Evolutionary conservation across 1,284 basidiomycete genomes (phyloP).

Genomic region (Marasmius sp.): DNA sequence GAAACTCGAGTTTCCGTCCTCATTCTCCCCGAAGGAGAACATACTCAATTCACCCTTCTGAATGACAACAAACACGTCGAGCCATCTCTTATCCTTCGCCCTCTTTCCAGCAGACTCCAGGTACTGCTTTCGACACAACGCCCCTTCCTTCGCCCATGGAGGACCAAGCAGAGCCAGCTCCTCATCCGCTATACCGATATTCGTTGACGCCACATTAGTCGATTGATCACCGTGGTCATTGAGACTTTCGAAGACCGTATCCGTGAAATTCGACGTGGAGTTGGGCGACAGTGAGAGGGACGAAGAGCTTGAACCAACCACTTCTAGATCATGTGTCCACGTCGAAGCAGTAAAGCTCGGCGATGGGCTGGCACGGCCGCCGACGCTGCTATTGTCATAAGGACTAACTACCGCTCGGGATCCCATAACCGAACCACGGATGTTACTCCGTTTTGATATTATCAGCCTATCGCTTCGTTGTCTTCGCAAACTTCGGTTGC

Average conservation of each 20-base stretch:
- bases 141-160: conserved; percentile 98
- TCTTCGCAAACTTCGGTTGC: conserved; percentile 68
- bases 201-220: conserved; percentile 58
- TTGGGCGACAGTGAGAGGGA: conserved; percentile 84
- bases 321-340: conserved; percentile 53
- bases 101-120: conserved; percentile 85
- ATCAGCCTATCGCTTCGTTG: conserved; percentile 63
- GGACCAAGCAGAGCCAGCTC: conserved; percentile 92
- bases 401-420: conserved; percentile 60
- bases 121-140: conserved; percentile 91
- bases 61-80: conserved; percentile 94
- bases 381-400: conserved; percentile 78
- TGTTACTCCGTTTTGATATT: conserved; percentile 86
- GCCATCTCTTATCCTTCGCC: conserved; percentile 85
- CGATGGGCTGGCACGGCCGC: conserved; percentile 85
- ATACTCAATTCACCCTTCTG: conserved; percentile 91
- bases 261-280: conserved; percentile 93
- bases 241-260: conserved; percentile 92
- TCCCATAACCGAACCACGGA: conserved; percentile 79
- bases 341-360: conserved; percentile 86
- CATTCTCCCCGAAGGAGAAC: conserved; percentile 86
- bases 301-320: conserved; percentile 51
- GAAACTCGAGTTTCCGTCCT: conserved; percentile 52
- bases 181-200: conserved; percentile 87
- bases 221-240: conserved; percentile 74